phyloP scores from a whole-genome alignment of 306 rosid genomes.

The Vigna angularis region DNA sequence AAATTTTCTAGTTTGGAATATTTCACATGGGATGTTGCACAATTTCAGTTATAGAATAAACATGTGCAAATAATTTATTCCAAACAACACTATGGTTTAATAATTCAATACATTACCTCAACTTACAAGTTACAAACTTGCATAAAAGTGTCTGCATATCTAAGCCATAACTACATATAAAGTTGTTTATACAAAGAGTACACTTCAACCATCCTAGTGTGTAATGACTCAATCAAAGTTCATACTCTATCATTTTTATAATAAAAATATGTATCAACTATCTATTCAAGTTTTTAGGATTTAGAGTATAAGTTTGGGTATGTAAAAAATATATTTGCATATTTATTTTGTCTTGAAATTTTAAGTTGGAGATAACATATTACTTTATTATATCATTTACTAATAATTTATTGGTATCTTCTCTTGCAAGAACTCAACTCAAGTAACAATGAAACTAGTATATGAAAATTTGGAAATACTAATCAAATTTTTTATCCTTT shows the following conservation, averaged over 20 bases:
- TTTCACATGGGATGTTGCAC: conserved; percentile 36
- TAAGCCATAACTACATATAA: conserved; percentile 10
- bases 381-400: too few species aligned
- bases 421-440: too few species aligned
- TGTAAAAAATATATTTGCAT: too few species aligned
- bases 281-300: too few species aligned
- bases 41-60: background rate
- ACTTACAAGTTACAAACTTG: conserved; percentile 2
- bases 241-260: background rate
- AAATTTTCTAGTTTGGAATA: conserved; percentile 2
- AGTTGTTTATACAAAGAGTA: conserved; percentile 24
- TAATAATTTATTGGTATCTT: too few species aligned
- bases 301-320: too few species aligned
- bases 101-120: background rate
- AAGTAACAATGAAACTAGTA: too few species aligned
- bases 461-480: too few species aligned
- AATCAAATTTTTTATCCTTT: too few species aligned
- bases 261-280: background rate
- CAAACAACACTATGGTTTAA: conserved; percentile 1
- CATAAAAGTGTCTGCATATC: background rate
- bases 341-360: too few species aligned
- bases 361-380: too few species aligned
- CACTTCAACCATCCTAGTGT: background rate
- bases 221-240: background rate
- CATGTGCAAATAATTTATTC: background rate